Evolutionary conservation across 2,329 filamentous ascomycete genomes (phyloP), one percentile per base, ranked within the genome.

Genomic region (Colletotrichum limetticola): DNA sequence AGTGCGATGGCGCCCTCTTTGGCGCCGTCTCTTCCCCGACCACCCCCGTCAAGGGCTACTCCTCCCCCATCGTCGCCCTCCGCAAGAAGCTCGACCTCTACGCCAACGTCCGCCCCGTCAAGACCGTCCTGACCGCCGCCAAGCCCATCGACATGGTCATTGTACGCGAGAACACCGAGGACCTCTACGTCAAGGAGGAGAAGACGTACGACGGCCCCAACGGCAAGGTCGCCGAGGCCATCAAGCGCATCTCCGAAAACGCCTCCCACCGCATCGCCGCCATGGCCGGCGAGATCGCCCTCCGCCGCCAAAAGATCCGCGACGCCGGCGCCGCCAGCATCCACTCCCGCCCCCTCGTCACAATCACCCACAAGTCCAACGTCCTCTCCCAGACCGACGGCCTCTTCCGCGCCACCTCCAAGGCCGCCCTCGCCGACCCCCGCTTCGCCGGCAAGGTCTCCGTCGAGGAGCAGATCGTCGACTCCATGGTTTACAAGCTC

Each of bases 401-500:
- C 37, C 90, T 99, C 60, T 99, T 99, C 91, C 92, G 97, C 77
- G 88, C 92, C 77, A 93, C 94, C 5, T 91, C 94, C 19, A 92
- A 94, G 77, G 87, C 88, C 35, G 94, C 94, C 4, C 91, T 98
- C 9, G 88, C 91, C 32, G 87, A 88, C 64, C 77, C 89, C 14
- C 88, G 86, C 76, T 98, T 94, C 86, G 83, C 77, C 74, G 84
- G 83, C 63, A 86, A 42, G 37, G 37, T 97, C 66, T 85, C 85
- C 55, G 88, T 98, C 67, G 97, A 98, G 85, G 97, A 98, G 88
- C 97, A 99, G 87, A 99, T 99, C 78, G 96, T 99, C 75, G 97
- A 99, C 85, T 96, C 93, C 74, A 99, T 99, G 97, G 95, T 98
- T 71, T 98, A 98, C 91, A 98, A 98, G 88, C 93, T 99, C 70